Evolutionary conservation across 2,329 filamentous ascomycete genomes (phyloP).

Genomic region (Aspergillus tubingensis): DNA sequence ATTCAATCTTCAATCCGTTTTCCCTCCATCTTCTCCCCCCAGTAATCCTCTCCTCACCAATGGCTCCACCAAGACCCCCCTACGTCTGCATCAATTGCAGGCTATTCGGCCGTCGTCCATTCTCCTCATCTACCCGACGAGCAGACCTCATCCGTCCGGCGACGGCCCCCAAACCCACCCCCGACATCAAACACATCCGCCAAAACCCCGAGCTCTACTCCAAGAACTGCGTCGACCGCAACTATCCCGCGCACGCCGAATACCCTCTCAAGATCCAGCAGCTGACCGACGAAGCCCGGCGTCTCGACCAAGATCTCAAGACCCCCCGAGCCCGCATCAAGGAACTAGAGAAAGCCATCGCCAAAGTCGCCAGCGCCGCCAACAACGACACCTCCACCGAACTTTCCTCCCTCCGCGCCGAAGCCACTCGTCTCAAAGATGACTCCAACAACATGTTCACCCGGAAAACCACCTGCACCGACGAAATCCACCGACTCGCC

Average conservation of each 20-base stretch:
- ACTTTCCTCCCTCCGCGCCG: slow-evolving; percentile 33
- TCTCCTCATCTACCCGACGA: slow-evolving; percentile 21
- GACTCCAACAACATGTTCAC: slow-evolving; percentile 35
- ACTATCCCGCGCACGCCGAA: slow-evolving; percentile 64
- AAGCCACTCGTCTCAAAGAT: slow-evolving; percentile 44
- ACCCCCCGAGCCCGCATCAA: slow-evolving; percentile 47
- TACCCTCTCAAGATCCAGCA: slow-evolving; percentile 56
- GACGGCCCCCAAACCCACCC: slow-evolving; percentile 73
- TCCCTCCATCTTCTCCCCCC: slow-evolving; percentile 8
- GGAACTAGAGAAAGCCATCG: slow-evolving; percentile 46
- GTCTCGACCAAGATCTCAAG: slow-evolving; percentile 44
- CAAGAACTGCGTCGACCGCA: slow-evolving; percentile 80
- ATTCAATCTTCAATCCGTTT: background rate
- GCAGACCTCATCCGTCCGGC: slow-evolving; percentile 56
- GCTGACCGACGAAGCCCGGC: slow-evolving; percentile 40
- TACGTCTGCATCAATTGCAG: slow-evolving; percentile 41
- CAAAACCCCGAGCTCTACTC: slow-evolving; percentile 78
- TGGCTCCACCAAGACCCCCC: slow-evolving; percentile 30
- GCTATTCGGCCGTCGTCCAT: slow-evolving; percentile 19
- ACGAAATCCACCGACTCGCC: slow-evolving; percentile 73
- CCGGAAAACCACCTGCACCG: slow-evolving; percentile 39
- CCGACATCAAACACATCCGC: slow-evolving; percentile 89
- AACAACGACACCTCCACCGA: slow-evolving; percentile 17
- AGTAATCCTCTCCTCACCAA: slow-evolving; percentile 10
- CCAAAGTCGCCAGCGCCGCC: slow-evolving; percentile 32